phyloP scores from a whole-genome alignment of 495 filamentous ascomycete species.

The Parathielavia appendiculata region DNA sequence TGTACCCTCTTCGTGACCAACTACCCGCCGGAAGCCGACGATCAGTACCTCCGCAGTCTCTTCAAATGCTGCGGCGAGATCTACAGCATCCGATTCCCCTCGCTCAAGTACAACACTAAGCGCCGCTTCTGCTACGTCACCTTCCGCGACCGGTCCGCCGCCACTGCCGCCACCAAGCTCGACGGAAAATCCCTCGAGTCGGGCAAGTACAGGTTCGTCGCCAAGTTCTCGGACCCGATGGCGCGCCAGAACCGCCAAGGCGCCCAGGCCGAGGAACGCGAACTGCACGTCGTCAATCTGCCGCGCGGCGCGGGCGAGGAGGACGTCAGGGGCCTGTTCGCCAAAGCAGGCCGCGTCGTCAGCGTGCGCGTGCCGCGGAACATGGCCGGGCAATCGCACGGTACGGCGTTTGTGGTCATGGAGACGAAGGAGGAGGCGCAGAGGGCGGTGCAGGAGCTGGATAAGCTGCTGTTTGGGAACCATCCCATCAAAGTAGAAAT shows the following conservation, averaged over 20 bases:
- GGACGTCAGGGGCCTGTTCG: conserved; percentile 65
- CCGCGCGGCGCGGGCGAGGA: conserved; percentile 59
- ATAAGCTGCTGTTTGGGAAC: conserved; percentile 64
- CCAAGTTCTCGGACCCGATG: conserved; percentile 76
- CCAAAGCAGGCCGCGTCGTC: conserved; percentile 69
- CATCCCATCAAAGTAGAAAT: conserved; percentile 65
- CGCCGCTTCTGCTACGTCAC: conserved; percentile 94
- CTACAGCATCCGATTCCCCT: conserved; percentile 80
- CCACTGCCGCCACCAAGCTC: conserved; percentile 61
- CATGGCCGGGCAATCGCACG: conserved; percentile 60
- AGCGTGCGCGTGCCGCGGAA: conserved; percentile 58
- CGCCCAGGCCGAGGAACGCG: conserved; percentile 77
- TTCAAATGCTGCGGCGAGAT: conserved; percentile 77
- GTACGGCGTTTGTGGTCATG: conserved; percentile 74
- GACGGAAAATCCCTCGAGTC: conserved; percentile 61
- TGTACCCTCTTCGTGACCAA: conserved; percentile 87
- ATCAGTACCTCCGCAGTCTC: conserved; percentile 69
- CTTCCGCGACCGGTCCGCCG: conserved; percentile 61
- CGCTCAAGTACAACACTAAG: conserved; percentile 78
- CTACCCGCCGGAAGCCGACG: conserved; percentile 80
- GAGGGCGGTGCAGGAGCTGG: conserved; percentile 58
- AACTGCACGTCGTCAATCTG: conserved; percentile 76
- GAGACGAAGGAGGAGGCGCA: conserved; percentile 66
- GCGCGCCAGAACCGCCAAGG: conserved; percentile 73
- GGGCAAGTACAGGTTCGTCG: conserved; percentile 58